phyloP scores from a whole-genome alignment of 2,329 filamentous ascomycete species.

The Coniochaeta prunicola region DNA sequence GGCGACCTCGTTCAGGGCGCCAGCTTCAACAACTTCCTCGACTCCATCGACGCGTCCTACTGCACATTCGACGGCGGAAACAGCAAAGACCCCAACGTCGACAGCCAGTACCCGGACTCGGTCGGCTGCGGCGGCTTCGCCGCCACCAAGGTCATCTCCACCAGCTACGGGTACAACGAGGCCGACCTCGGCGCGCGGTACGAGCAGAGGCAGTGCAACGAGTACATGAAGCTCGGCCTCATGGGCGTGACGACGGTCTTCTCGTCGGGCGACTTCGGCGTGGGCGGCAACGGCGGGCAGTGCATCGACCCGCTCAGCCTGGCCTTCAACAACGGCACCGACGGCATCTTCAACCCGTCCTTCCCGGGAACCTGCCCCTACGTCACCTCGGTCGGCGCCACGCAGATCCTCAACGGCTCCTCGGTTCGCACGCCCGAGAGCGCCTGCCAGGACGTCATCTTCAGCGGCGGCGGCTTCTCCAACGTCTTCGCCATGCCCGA shows the following conservation, averaged over 20 bases:
- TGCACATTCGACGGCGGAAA: slow-evolving; percentile 33
- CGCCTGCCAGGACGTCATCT: slow-evolving; percentile 38
- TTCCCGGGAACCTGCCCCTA: slow-evolving; percentile 41
- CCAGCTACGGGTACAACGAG: slow-evolving; percentile 47
- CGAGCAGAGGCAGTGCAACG: slow-evolving; percentile 42
- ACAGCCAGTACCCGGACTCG: slow-evolving; percentile 26
- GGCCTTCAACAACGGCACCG: slow-evolving; percentile 18
- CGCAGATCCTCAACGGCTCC: slow-evolving; percentile 32
- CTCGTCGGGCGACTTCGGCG: slow-evolving; percentile 42
- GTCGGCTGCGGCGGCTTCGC: slow-evolving; percentile 35
- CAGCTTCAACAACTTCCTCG: slow-evolving; percentile 20
- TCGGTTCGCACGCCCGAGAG: slow-evolving; percentile 31
- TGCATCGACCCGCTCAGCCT: slow-evolving; percentile 26
- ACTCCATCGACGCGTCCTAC: slow-evolving; percentile 38
- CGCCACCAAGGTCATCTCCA: slow-evolving; percentile 45
- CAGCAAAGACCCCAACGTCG: slow-evolving; percentile 25
- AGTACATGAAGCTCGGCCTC: slow-evolving; percentile 51
- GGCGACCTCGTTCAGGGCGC: slow-evolving; percentile 23
- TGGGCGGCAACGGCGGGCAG: slow-evolving; percentile 28
- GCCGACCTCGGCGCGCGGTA: slow-evolving; percentile 40
- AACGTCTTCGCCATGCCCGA: slow-evolving; percentile 38
- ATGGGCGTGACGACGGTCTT: slow-evolving; percentile 43
- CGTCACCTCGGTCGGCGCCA: slow-evolving; percentile 45
- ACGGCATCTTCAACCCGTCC: slow-evolving; percentile 37
- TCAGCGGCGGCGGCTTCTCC: slow-evolving; percentile 40